Percentiles rank a stretch among this genome's conserved stretches.
phyloP scores from a whole-genome alignment of 306 rosid genomes.

The Citrullus mucosospermus region DNA sequence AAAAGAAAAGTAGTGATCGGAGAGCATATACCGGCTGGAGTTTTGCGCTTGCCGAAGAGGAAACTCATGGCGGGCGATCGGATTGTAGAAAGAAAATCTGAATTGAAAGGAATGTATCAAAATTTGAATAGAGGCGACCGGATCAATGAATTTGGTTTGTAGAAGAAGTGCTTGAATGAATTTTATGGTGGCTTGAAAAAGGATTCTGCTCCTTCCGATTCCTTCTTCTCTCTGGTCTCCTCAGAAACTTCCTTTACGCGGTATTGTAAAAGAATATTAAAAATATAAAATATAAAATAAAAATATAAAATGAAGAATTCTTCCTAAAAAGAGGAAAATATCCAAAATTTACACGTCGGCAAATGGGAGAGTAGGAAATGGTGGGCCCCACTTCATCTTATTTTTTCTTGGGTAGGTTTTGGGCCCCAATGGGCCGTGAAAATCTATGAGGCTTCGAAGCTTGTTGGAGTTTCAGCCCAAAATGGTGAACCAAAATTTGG shows the following conservation, averaged over 20 bases:
- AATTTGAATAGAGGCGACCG: not conserved
- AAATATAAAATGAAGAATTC: not conserved
- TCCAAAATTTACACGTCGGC: not conserved
- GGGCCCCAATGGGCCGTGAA: not conserved
- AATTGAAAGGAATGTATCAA: not conserved
- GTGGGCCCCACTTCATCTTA: not conserved
- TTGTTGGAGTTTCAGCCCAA: not conserved
- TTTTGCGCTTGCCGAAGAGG: conserved; percentile 84
- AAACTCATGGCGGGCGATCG: conserved; percentile 65
- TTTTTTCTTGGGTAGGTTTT: not conserved
- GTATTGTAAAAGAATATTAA: not conserved
- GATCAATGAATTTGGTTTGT: not conserved
- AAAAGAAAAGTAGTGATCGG: not conserved
- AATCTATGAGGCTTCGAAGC: not conserved
- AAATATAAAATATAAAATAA: no score
- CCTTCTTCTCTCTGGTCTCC: not conserved
- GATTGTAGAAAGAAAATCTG: not conserved
- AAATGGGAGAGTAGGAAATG: not conserved
- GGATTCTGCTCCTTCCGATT: not conserved
- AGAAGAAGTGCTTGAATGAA: not conserved
- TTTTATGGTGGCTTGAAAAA: not conserved
- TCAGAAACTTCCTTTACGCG: conserved; percentile 7
- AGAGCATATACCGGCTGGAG: conserved; percentile 63
- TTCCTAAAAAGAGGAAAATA: not conserved
- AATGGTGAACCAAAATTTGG: not conserved